Evolutionary conservation across 108 stramenopile genomes (phyloP), one percentile per base, ranked within the genome.

Genomic region (Stephanodiscus minutulus): DNA sequence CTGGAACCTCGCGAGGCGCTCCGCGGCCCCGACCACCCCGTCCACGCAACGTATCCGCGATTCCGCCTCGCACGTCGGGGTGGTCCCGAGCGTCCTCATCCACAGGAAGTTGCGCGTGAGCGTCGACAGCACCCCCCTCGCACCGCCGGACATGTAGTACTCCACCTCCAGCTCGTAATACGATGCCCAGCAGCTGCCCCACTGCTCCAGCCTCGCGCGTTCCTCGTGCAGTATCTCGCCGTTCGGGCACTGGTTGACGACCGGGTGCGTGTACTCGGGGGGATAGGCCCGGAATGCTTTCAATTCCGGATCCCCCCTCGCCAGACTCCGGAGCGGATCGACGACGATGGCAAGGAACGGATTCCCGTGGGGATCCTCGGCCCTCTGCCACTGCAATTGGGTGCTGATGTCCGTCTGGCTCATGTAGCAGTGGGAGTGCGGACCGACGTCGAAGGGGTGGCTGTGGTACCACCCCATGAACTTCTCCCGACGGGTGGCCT

Each of bases 401-500:
- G 97, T 98, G 13, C 69, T 77, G 4, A 99, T 60, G 72, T 99
- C 99, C 7, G 97, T 98, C 50, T 92, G 92, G 63, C 87, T 89
- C 28, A 99, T 69, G 79, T 94, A 99, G 68, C 98, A 98, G 71
- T 99, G 96, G 46, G 75, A 77, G 71, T 95, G 86, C 0, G 15
- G 15, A 22, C 91, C 87, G 9, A 98, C 86, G 64, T 99, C 99
- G 69, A 99, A 99, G 22, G 99, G 99, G 70, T 99, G 98, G 55
- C 84, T 89, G 75, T 98, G 99, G 77, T 98, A 98, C 99, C 98
- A 98, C 39, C 94, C 94, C 89, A 90, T 92, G 68, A 95, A 91
- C 64, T 89, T 91, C 72, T 96, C 96, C 33, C 87, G 82, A 3
- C 96, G 90, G 2, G 96, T 95, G 5, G 50, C n/a, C 70, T 98